Conservation (phyloP, 768 basidiomycete genomes). For the Hypholoma fasciculare region DNA sequence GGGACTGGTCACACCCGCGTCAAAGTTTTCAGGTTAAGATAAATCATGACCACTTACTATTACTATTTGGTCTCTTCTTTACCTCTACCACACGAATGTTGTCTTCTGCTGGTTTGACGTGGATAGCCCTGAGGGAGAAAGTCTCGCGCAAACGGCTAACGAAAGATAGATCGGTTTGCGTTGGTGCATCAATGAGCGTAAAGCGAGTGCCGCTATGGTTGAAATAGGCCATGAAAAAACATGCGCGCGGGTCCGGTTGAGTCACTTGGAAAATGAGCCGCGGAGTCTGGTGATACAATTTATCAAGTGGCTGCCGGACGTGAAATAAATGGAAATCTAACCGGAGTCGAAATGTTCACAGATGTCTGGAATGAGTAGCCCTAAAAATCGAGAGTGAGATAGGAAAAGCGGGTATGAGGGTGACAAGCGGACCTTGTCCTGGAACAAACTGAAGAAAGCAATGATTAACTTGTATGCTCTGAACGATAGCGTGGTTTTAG, state of each 20-base stretch:
- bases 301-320: background rate
- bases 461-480: constrained; percentile 65
- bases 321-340: constrained; percentile 23
- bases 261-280: constrained; percentile 68
- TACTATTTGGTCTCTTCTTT: constrained; percentile 36
- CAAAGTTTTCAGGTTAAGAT: background rate
- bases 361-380: constrained; percentile 71
- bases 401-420: background rate
- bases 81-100: constrained; percentile 57
- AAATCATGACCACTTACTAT: constrained; percentile 10
- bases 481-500: background rate
- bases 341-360: constrained; percentile 56
- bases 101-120: constrained; percentile 46
- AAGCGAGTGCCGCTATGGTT: constrained; percentile 61
- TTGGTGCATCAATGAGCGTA: constrained; percentile 45
- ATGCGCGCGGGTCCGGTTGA: constrained; percentile 43
- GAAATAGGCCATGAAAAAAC: constrained; percentile 68
- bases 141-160: constrained; percentile 37
- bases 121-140: constrained; percentile 33
- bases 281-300: constrained; percentile 42
- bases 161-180: constrained; percentile 39
- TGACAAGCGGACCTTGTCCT: constrained; percentile 44
- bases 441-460: constrained; percentile 59
- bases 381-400: constrained; percentile 32
- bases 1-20: constrained; percentile 26